These are phyloP conservation scores for Colletotrichum limetticola DNA, from an alignment of 2,329 filamentous ascomycete genomes.

Conservation along the genomic window DNA sequence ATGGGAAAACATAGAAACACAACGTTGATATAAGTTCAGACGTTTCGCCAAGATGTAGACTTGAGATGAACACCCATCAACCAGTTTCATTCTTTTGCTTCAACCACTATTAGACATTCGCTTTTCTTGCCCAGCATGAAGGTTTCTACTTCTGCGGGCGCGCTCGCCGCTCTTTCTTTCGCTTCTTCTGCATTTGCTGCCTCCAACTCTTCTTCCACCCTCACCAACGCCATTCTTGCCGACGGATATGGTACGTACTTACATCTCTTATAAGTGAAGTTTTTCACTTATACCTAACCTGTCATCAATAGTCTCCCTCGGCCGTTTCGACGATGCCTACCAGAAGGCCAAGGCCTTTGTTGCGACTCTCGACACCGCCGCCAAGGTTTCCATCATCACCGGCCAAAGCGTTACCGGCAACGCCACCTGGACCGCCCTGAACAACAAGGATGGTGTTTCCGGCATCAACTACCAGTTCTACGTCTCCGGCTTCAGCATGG, in stretches of 20 bases:
- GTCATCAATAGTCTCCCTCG: constrained; percentile 1
- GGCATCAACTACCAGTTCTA: constrained; percentile 36
- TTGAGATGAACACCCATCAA: constrained; percentile 10
- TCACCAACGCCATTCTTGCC: constrained; percentile 8
- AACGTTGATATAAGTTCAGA: constrained; percentile 3
- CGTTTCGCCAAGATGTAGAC: constrained; percentile 3
- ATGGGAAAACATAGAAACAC: neutral
- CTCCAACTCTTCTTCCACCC: constrained; percentile 12
- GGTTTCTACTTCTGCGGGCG: constrained; percentile 9
- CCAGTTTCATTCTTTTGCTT: neutral
- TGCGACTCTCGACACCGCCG: constrained; percentile 22
- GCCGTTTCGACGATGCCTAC: constrained; percentile 16
- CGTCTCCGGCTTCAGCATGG: constrained; percentile 36
- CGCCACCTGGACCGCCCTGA: constrained; percentile 20
- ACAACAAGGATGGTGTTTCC: constrained; percentile 34
- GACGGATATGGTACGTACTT: constrained; percentile 20
- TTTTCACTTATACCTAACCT: neutral
- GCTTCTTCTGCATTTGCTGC: constrained; percentile 12
- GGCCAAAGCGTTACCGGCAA: constrained; percentile 24
- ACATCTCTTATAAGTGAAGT: neutral
- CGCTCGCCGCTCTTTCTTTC: constrained; percentile 22
- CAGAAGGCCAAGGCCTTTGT: constrained; percentile 27
- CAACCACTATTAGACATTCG: neutral
- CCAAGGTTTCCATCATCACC: constrained; percentile 27
- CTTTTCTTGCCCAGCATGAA: constrained; percentile 18